phyloP scores from a whole-genome alignment of 345 rosid genomes.

The Luvunga scandens region DNA sequence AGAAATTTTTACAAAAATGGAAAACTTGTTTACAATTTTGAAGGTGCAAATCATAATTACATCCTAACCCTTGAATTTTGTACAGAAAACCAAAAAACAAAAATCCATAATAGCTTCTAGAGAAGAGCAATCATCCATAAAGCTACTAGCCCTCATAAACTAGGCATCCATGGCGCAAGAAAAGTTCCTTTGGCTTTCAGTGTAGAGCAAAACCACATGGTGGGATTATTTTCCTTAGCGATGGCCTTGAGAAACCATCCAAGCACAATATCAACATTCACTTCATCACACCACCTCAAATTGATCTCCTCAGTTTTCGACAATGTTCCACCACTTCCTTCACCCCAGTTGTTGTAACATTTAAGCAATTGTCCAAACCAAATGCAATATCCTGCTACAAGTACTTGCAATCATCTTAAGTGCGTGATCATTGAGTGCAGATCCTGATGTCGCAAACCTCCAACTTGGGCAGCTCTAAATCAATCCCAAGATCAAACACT shows the following conservation, averaged over 20 bases:
- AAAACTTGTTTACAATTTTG: background rate
- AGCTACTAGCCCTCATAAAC: constrained; percentile 29
- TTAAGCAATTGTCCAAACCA: constrained; percentile 51
- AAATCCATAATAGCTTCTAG: constrained; percentile 15
- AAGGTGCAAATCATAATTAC: background rate
- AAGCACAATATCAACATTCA: constrained; percentile 27
- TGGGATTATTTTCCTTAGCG: constrained; percentile 54
- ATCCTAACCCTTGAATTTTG: background rate
- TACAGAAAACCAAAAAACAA: background rate
- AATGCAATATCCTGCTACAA: constrained; percentile 38
- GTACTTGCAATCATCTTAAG: constrained; percentile 44
- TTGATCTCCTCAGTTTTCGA: constrained; percentile 51
- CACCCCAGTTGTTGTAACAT: constrained; percentile 55
- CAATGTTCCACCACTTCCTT: constrained; percentile 49
- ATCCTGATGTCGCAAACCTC: constrained; percentile 54
- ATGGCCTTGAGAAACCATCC: constrained; percentile 60
- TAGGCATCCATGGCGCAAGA: constrained; percentile 70
- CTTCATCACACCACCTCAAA: constrained; percentile 40
- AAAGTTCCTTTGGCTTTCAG: constrained; percentile 33
- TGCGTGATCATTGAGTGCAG: constrained; percentile 41
- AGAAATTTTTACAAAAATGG: background rate
- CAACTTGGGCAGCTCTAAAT: constrained; percentile 54
- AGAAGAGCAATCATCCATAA: background rate
- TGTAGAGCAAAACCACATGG: constrained; percentile 37
- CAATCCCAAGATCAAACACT: constrained; percentile 27